These are phyloP conservation scores for Tillandsia leiboldiana DNA, from an alignment of 176 grass and related monocot genomes.

Conservation along the genomic window DNA sequence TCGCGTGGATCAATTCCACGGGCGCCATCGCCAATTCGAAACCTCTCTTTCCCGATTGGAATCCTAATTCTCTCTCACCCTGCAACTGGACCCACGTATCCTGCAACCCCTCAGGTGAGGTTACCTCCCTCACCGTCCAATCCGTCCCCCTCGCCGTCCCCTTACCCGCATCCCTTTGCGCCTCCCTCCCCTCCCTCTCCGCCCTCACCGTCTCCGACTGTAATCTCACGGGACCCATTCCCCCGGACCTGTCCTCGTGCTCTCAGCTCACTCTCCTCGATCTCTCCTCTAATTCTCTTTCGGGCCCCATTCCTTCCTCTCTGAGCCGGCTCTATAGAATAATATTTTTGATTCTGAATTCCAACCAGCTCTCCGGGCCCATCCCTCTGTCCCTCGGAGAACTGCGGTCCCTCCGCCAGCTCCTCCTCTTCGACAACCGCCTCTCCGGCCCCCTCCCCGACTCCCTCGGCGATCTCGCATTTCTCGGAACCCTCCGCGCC, in stretches of 20 bases:
- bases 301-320: slow-evolving; percentile 43
- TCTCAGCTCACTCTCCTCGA: slow-evolving; percentile 53
- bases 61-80: slow-evolving; percentile 31
- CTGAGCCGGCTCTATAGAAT: slow-evolving; percentile 36
- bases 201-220: slow-evolving; percentile 50
- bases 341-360: slow-evolving; percentile 41
- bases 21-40: not conserved
- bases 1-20: slow-evolving; percentile 55
- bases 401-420: slow-evolving; percentile 31
- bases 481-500: slow-evolving; percentile 55
- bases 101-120: slow-evolving; percentile 17
- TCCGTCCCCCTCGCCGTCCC: slow-evolving; percentile 55
- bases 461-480: slow-evolving; percentile 44
- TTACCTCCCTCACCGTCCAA: slow-evolving; percentile 45
- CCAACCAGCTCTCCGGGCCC: slow-evolving; percentile 56
- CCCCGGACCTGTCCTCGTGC: slow-evolving; percentile 43
- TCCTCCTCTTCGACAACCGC: slow-evolving; percentile 67
- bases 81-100: slow-evolving; percentile 79
- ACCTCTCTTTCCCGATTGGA: slow-evolving; percentile 48
- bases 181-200: slow-evolving; percentile 25
- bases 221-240: slow-evolving; percentile 65
- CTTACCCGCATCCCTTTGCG: slow-evolving; percentile 34
- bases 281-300: slow-evolving; percentile 61
- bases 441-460: slow-evolving; percentile 59
- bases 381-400: slow-evolving; percentile 35